Base-by-base conservation (phyloP, 2,329 filamentous ascomycete genomes). In the Penicillium sp. region DNA sequence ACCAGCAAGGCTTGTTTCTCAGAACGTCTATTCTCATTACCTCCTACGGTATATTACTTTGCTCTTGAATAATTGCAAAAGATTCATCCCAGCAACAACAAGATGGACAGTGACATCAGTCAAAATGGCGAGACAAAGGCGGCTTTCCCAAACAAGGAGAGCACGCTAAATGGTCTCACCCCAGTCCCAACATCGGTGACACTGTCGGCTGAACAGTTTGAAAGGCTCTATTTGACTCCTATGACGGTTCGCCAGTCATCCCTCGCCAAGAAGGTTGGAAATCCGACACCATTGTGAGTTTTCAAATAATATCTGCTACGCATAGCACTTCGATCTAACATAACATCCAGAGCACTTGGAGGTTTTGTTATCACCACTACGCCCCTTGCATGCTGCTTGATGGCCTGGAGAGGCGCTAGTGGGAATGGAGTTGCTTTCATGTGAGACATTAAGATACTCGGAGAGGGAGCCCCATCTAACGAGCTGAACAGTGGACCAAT, bases 401-500 rank as follows among this genome's bases (percentile, higher is more conserved):
- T 68, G 65, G 64, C 58, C 21, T 68, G 65, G 66, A 58, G 64
- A 45, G 66, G 62, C 10, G 58, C 65, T 9, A 60, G 58, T 47
- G 66, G 65, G 31, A 64, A 55, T 37, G 64, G 63, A 2, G 52
- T 65, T 46, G 62, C 63, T 4, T 67, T 66, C 46, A 66, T 55
- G 63, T 68, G 7, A 27, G 25, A 9, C 25, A 27, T 27, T 27
- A 8, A 27, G 25, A 27, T 27, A 27, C 7, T 8, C 25, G 8
- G 25, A 27, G 25, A 27, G 25, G 2, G 21, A 15, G 15, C 10
- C 9, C 23, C 2, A 34, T 46, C 3, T 58, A 21, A 57, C 9
- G 13, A 15, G 54, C 12, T 3, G 0, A 45, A 53, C 41, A 83
- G 81, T 23, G 78, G 77, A 6, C 68, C 72, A 1, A 80, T 77